Evolutionary conservation across 2,329 filamentous ascomycete genomes (phyloP), one percentile per base, ranked within the genome.

Genomic region (Aspergillus neotritici): DNA sequence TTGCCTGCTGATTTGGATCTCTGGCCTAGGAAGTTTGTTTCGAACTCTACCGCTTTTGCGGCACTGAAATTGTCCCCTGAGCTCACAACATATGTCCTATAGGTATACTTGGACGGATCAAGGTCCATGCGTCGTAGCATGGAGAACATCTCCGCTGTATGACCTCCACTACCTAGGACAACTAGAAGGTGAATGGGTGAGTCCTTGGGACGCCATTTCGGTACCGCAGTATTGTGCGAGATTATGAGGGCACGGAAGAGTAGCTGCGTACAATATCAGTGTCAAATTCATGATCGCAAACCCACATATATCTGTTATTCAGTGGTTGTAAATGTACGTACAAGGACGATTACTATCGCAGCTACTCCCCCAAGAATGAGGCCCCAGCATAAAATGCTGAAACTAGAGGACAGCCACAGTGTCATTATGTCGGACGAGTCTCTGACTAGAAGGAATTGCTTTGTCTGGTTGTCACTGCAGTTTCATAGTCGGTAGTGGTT

Each of bases 81-180:
- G 50, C 84, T 86, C 42, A 94, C 75, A 15, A 94, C 70, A 64
- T 94, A 98, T 21, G 87, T 91, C 17, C 93, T 79, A 56, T 86
- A 83, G 4, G 69, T 72, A 61, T 68, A 83, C 68, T 58, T 66
- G 62, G 41, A 62, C 34, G 51, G 72, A 34, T 68, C 57, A 32
- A 74, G 31, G 68, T 67, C 45, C 71, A 73, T 58, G 77, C 78
- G 52, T 76, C 78, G 53, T 74, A 98, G 79, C 72, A 96, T 86
- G 58, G 84, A 82, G 50, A 95, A 75, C 86, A 98, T 94, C 67
- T 98, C 93, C 37, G 88, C 83, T 0, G 93, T 96, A 68, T 98
- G 93, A 1, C 93, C 93, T 28, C 93, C 93, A 3, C 87, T 94
- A 40, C 93, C 93, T 16, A 97, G 83, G 17, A 97, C 83, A 50